These are phyloP conservation scores for Neoboletus magnificus DNA, from an alignment of 768 basidiomycete genomes.

Conservation along the genomic window DNA sequence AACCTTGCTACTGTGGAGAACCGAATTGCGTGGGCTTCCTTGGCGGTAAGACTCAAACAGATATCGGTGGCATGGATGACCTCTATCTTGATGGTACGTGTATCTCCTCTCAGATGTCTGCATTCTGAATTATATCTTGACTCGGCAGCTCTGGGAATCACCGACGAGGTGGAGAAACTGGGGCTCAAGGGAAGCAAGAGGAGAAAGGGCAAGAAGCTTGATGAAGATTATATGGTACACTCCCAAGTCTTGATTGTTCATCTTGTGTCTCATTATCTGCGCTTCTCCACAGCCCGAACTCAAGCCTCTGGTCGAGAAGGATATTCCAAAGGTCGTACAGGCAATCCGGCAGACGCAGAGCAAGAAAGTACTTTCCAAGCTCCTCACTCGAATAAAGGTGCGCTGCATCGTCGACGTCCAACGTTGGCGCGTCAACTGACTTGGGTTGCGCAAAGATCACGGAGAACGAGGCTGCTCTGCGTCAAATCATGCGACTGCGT, in stretches of 20 bases:
- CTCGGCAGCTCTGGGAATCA: slow-evolving; percentile 79
- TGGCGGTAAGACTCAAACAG: slow-evolving; percentile 98
- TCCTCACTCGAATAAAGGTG: slow-evolving; percentile 84
- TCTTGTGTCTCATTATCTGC: background rate
- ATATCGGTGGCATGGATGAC: slow-evolving; percentile 92
- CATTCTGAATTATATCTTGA: background rate
- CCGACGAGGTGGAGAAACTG: slow-evolving; percentile 80
- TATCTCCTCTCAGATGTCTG: background rate
- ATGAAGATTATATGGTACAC: slow-evolving; percentile 87
- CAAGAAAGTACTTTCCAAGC: slow-evolving; percentile 74
- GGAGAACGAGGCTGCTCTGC: slow-evolving; percentile 69
- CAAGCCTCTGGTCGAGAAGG: slow-evolving; percentile 69
- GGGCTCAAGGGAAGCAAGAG: slow-evolving; percentile 86
- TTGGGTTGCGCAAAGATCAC: slow-evolving; percentile 59
- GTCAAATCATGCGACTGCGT: slow-evolving; percentile 87
- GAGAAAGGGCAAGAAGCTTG: slow-evolving; percentile 89
- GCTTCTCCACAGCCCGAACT: slow-evolving; percentile 58
- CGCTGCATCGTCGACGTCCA: background rate
- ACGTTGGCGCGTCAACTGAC: background rate
- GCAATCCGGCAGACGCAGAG: slow-evolving; percentile 87
- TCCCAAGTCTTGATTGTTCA: background rate
- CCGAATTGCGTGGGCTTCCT: slow-evolving; percentile 93
- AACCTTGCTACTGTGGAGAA: slow-evolving; percentile 93
- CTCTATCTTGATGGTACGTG: slow-evolving; percentile 81
- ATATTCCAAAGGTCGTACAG: slow-evolving; percentile 88